Conservation (phyloP, 805 yeast genomes). For the Lipomyces starkeyi region DNA sequence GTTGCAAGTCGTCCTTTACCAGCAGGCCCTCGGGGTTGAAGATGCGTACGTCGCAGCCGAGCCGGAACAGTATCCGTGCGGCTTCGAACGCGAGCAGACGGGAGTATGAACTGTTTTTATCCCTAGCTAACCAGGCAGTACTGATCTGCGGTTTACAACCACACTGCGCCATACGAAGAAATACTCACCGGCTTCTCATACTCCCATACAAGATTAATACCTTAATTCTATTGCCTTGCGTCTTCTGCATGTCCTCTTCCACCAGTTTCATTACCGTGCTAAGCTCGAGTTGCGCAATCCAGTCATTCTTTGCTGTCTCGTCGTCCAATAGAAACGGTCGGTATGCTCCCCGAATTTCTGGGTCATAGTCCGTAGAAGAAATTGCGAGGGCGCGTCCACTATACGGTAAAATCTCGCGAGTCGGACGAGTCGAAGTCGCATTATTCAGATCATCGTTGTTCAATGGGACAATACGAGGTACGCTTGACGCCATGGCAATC, state of each 20-base stretch:
- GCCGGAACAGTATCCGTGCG: slow-evolving; percentile 15
- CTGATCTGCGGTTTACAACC: too few species aligned
- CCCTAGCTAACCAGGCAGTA: too few species aligned
- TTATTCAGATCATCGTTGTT: too few species aligned
- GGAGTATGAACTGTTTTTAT: slow-evolving; percentile 13
- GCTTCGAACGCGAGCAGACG: slow-evolving; percentile 18
- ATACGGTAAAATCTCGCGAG: too few species aligned
- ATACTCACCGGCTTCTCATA: slow-evolving; percentile 8
- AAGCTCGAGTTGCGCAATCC: slow-evolving; percentile 14
- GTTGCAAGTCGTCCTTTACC: slow-evolving; percentile 11
- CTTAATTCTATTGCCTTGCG: slow-evolving; percentile 3
- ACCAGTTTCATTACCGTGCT: slow-evolving; percentile 15
- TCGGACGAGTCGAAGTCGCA: too few species aligned
- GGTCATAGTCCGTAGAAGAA: slow-evolving; percentile 5
- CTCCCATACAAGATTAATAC: slow-evolving; percentile 15
- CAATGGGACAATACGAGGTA: too few species aligned
- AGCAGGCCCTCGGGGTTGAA: slow-evolving; percentile 20
- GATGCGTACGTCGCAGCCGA: slow-evolving; percentile 20
- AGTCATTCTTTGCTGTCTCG: slow-evolving; percentile 9
- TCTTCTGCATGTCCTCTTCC: neutral
- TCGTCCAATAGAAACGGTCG: slow-evolving; percentile 12
- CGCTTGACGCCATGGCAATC: too few species aligned
- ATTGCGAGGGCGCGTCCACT: neutral
- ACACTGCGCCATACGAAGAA: too few species aligned
- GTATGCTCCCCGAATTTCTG: neutral